Evolutionary conservation across 176 grass and related monocot species (phyloP).

Genomic region (Oryza glaberrima): DNA sequence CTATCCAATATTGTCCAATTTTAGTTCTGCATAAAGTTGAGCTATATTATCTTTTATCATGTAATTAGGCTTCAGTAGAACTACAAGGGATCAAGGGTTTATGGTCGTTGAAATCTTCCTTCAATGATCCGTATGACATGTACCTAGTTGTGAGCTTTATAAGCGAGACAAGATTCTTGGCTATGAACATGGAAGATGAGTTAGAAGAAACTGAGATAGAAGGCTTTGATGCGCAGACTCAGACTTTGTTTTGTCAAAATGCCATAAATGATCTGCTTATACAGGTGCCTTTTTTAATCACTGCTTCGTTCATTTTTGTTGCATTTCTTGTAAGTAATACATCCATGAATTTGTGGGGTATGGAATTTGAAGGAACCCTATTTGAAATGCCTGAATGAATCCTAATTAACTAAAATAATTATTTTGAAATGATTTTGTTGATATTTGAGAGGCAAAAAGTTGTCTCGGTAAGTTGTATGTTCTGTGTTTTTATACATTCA

Average conservation of each 20-base stretch:
- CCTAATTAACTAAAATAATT: not conserved
- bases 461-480: constrained; percentile 4
- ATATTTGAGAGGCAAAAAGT: not conserved
- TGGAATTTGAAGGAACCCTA: not conserved
- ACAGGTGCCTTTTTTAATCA: constrained; percentile 54
- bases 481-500: not conserved
- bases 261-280: constrained; percentile 80
- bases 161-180: constrained; percentile 90
- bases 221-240: constrained; percentile 87
- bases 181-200: constrained; percentile 98
- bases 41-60: constrained; percentile 32
- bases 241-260: constrained; percentile 98
- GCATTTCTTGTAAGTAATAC: not conserved
- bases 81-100: constrained; percentile 97
- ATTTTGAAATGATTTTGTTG: not conserved
- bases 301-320: constrained; percentile 26
- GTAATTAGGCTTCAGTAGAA: constrained; percentile 86
- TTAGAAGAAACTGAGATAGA: constrained; percentile 94
- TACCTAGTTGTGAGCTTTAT: constrained; percentile 98
- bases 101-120: constrained; percentile 87
- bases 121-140: constrained; percentile 69
- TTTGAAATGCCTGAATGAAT: not conserved
- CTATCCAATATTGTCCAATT: constrained; percentile 15
- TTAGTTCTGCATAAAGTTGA: constrained; percentile 16
- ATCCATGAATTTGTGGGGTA: not conserved